Evolutionary conservation across 2,329 filamentous ascomycete species (phyloP), one percentile per base, ranked within the genome.

Genomic region (Apiospora malaysiana): DNA sequence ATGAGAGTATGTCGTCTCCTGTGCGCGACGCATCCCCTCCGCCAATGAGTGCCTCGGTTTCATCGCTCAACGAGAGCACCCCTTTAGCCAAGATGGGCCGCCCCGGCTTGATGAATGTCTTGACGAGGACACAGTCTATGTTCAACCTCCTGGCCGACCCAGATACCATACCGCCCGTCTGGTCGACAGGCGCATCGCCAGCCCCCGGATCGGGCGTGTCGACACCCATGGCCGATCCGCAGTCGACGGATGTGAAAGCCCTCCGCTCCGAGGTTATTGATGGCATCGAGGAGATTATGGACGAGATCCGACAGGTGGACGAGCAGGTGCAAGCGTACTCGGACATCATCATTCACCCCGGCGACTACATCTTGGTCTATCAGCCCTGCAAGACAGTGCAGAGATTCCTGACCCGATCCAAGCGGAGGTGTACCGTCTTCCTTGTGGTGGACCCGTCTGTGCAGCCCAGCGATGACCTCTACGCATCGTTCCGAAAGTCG

Each of bases 271-370:
- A 98, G 81, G 92, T 98, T 37, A 91, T 98, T 74, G 93, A 96
- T 76, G 96, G 95, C 56, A 98, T 99, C 77, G 91, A 94, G 77
- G 96, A 99, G 81, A 94, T 99, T 72, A 93, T 97, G 81, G 96
- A 99, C 78, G 96, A 99, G 83, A 91, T 99, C 70, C 92, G 93
- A 74, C 93, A 95, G 79, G 94, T 94, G 9, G 96, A 98, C 79
- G 94, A 97, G 78, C 94, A 97, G 81, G 97, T 99, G 76, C 93
- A 95, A 1, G 90, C 91, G 27, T 93, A 94, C 74, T 93, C 95
- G 2, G 92, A 97, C 73, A 93, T 97, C 66, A 93, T 98, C 81
- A 97, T 99, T 74, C 94, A 97, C 79, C 93, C 94, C 0, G 94
- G 95, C 78, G 95, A 99, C 81, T 92, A 95, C 76, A 93, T 99